Evolutionary conservation across 345 rosid genomes (phyloP), one percentile per base, ranked within the genome.

Genomic region (Eucalyptus erythrocorys): DNA sequence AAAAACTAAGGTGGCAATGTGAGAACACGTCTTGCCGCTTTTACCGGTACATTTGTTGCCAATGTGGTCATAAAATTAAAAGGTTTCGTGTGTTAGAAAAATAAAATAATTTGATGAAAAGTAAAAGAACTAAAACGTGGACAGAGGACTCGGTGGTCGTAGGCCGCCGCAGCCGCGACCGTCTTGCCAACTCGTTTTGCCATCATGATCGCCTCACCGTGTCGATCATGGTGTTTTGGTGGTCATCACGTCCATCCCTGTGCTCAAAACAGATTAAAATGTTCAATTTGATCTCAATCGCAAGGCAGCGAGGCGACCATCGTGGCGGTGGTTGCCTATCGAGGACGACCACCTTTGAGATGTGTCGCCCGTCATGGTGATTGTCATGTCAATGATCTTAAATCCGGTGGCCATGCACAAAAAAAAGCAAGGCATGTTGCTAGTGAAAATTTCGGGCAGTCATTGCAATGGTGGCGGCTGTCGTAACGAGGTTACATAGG

Each of bases 401-500:
- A 32, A 66, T 66, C 22, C 10, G 6, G 3, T 66, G 37, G 42
- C 6, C 42, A 32, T 7, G 76, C 21, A n/a, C 10, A n/a, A 5
- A 64, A 64, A 51, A 43, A 51, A 51, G 26, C 1, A 2, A 61
- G 17, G n/a, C 68, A 61, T 1, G n/a, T 61, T 13, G 32, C 16
- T 15, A 7, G 10, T 1, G 10, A 21, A 64, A 64, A 64, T n/a
- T n/a, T n/a, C 10, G 1, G 5, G 42, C 7, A 34, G 1, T 1
- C 80, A 17, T 5, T 16, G 22, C 22, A 34, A 68, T 5, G 24
- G 24, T 68, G 80, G 24, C 34, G 13, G 10, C 13, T 16, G 17
- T 10, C 3, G 6, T 32, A 64, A 64, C 0, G 10, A 16, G 40
- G 37, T n/a, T 3, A 64, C 3, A 0, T 3, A 0, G n/a, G 37